Evolutionary conservation across 2,329 filamentous ascomycete genomes (phyloP).

Genomic region (Dactylellina drechsleri): DNA sequence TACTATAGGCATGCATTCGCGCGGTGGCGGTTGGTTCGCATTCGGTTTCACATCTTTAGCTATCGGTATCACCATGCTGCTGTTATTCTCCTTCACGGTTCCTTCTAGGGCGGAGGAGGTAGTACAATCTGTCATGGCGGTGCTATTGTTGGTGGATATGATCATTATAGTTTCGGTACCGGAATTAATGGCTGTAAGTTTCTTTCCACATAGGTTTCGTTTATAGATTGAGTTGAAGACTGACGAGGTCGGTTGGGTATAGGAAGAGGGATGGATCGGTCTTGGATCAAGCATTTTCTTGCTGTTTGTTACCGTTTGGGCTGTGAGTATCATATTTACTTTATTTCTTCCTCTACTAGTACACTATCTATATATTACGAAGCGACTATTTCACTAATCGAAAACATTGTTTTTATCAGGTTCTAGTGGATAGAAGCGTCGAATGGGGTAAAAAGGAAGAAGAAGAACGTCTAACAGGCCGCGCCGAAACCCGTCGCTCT

Average conservation of each 20-base stretch:
- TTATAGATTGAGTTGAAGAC: not conserved
- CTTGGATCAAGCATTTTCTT: conserved; percentile 86
- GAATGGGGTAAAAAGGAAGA: conserved; percentile 92
- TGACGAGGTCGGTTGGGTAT: not conserved
- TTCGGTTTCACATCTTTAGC: conserved; percentile 78
- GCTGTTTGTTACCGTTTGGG: conserved; percentile 75
- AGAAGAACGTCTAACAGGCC: conserved; percentile 89
- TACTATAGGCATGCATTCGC: conserved; percentile 71
- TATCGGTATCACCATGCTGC: conserved; percentile 77
- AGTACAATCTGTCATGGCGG: conserved; percentile 74
- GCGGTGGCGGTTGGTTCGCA: conserved; percentile 90
- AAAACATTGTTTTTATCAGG: conserved; percentile 27
- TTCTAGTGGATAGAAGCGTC: conserved; percentile 82
- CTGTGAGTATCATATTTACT: conserved; percentile 36
- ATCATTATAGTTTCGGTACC: conserved; percentile 81
- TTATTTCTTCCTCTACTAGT: too few species aligned
- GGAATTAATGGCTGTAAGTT: conserved; percentile 69
- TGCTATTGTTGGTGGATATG: conserved; percentile 76
- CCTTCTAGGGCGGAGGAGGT: conserved; percentile 83
- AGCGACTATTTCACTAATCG: not conserved
- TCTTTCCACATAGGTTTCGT: conserved; percentile 63
- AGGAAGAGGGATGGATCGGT: conserved; percentile 74
- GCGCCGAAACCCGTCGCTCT: conserved; percentile 83
- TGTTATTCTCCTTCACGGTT: conserved; percentile 85
- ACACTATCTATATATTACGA: not conserved